A percentile compares a stretch with the other conserved stretches of the same genome.
These are phyloP conservation scores for Labyrinthula sp. DNA, from an alignment of 352 stramenopile species.

Conservation along the genomic window DNA sequence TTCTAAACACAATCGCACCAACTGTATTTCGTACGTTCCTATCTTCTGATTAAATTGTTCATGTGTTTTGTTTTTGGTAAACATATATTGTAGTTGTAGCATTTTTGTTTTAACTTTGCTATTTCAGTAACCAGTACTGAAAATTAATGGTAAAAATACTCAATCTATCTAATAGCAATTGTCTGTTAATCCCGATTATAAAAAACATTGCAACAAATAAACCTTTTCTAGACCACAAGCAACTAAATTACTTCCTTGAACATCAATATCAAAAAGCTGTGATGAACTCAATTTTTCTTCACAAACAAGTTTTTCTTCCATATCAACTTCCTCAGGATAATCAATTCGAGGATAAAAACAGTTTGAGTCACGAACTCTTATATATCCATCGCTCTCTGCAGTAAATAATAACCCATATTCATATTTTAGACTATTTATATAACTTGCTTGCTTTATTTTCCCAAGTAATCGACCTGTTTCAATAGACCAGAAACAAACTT, in stretches of 20 bases:
- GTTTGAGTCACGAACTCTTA: constrained; percentile 6
- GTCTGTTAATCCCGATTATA: too few species aligned
- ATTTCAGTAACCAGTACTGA: too few species aligned
- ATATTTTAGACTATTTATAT: constrained; percentile 16
- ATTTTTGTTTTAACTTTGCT: too few species aligned
- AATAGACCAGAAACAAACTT: constrained; percentile 13
- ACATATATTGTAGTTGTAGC: too few species aligned
- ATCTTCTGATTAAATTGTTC: too few species aligned
- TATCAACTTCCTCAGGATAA: constrained; percentile 6
- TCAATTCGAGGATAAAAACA: constrained; percentile 1
- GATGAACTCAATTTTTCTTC: too few species aligned
- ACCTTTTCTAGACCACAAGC: constrained; percentile 16
- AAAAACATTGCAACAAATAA: too few species aligned
- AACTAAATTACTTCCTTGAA: constrained; percentile 8
- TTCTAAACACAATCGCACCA: too few species aligned
- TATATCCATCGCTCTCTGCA: constrained; percentile 7
- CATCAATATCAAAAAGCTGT: constrained; percentile 21
- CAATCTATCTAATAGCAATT: too few species aligned
- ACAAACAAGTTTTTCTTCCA: neutral
- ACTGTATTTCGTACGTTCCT: too few species aligned
- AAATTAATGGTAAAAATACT: too few species aligned
- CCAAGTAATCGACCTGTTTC: neutral
- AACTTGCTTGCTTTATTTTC: constrained; percentile 2
- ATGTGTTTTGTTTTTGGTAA: too few species aligned
- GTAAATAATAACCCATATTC: constrained; percentile 28